These are phyloP conservation scores for Cutaneotrichosporon sp. DNA, from an alignment of 1,284 basidiomycete genomes.

Conservation along the genomic window DNA sequence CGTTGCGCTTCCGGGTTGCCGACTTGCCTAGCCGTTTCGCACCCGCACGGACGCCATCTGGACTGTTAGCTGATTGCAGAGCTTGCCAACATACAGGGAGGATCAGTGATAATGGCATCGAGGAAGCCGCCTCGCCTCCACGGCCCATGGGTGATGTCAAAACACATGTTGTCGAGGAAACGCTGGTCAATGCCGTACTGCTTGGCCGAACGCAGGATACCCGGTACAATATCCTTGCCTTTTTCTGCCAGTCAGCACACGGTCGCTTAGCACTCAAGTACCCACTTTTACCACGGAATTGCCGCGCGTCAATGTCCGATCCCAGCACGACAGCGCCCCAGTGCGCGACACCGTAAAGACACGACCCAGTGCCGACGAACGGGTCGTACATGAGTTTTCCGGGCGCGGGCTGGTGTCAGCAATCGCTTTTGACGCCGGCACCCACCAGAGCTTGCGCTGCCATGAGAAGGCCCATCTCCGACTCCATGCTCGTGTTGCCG, in stretches of 20 bases:
- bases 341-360: slow-evolving; percentile 77
- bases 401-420: slow-evolving; percentile 60
- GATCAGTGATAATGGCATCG: slow-evolving; percentile 92
- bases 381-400: slow-evolving; percentile 94
- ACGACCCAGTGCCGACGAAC: slow-evolving; percentile 93
- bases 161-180: slow-evolving; percentile 79
- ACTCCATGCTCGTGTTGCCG: slow-evolving; percentile 98
- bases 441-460: slow-evolving; percentile 84
- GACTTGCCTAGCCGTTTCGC: slow-evolving; percentile 84
- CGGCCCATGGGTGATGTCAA: slow-evolving; percentile 83
- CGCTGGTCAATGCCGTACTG: slow-evolving; percentile 75
- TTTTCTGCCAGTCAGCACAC: slow-evolving; percentile 43
- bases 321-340: slow-evolving; percentile 86
- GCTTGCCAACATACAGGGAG: slow-evolving; percentile 63
- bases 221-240: slow-evolving; percentile 51
- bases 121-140: slow-evolving; percentile 83
- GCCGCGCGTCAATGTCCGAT: slow-evolving; percentile 94
- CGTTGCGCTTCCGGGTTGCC: slow-evolving; percentile 38
- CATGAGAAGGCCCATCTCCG: slow-evolving; percentile 90
- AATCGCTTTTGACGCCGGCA: neutral
- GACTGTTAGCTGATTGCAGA: neutral
- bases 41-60: slow-evolving; percentile 91
- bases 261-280: too few relatives aligned
- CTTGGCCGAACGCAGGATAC: slow-evolving; percentile 70
- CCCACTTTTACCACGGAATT: slow-evolving; percentile 81